Base-by-base conservation (phyloP, 2,329 filamentous ascomycete species). In the Pestalotiopsis sp. region DNA sequence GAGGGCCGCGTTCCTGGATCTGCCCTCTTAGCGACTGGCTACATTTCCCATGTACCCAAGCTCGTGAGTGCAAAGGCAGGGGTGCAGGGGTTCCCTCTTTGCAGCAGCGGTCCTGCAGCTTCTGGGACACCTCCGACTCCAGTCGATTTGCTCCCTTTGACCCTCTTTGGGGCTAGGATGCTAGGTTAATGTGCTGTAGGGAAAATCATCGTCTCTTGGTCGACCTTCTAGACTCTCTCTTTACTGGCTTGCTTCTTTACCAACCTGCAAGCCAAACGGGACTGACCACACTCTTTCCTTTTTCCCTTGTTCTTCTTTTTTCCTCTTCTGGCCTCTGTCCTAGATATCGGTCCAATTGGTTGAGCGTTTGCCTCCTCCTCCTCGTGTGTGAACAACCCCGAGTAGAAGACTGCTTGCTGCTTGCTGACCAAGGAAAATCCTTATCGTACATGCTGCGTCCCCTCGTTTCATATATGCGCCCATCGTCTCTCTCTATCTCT, bases 211-310 rank as follows among this genome's bases (percentile, higher is more conserved):
- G 45, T 52, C 36, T 66, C 64, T 58, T 23, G 49, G 64, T 17
- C 64, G 49, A 66, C 64, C 45, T 52, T 52, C 45, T 52, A 52
- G 45, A 52, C 45, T 52, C 17, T 52, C 20, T 49, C 41, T 36
- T 36, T 36, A 36, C 31, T 36, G 31, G 31, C 31, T 36, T 62
- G 59, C 59, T 71, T 76, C 72, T 70, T 73, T 72, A 67, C 71
- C 72, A 73, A 72, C 72, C 72, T 72, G 61, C 38, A 41, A 27
- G 27, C 57, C 57, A 36, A 59, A 36, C 57, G 57, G 57, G 25
- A 52, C 64, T 57, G 31, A 65, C 59, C 49, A 14, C 27, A 38
- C 56, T 38, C 56, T 68, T 38, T 70, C 70, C 67, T 68, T 72
- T 70, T 52, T 20, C 45, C 20, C 17, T 52, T 52, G 7, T n/a